phyloP scores from a whole-genome alignment of 2,329 filamentous ascomycete species.

The Hypoxylon sp. region DNA sequence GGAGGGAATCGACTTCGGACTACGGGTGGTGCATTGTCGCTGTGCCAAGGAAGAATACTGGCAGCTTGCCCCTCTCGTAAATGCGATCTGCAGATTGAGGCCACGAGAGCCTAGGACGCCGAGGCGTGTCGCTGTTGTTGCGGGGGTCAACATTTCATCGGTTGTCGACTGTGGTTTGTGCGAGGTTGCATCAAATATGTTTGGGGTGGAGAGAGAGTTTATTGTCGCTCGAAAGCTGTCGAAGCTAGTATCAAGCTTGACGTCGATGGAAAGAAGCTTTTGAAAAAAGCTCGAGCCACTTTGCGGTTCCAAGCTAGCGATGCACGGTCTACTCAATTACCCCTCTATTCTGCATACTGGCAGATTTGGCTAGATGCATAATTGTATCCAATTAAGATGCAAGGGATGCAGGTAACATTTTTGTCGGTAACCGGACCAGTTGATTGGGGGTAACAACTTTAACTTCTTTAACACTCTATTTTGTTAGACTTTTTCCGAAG shows the following conservation, averaged over 20 bases:
- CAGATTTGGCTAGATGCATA: background rate
- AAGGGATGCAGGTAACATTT: no score
- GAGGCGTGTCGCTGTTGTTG: conserved; percentile 41
- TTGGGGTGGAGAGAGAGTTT: conserved; percentile 14
- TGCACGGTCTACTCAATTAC: background rate
- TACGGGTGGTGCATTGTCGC: conserved; percentile 37
- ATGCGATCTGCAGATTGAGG: conserved; percentile 42
- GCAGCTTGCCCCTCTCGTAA: conserved; percentile 40
- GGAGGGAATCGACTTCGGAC: conserved; percentile 32
- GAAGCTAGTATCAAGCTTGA: conserved; percentile 33
- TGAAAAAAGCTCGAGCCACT: conserved; percentile 31
- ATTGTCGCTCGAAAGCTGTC: conserved; percentile 15
- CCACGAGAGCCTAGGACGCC: conserved; percentile 42
- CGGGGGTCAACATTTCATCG: conserved; percentile 43
- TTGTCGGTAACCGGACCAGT: no score
- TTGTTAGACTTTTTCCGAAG: no score
- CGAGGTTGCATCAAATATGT: conserved; percentile 14
- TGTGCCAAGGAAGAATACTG: conserved; percentile 38
- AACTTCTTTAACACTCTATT: no score
- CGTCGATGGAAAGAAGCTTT: conserved; percentile 23
- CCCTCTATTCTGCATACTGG: background rate
- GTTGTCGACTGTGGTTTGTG: conserved; percentile 10
- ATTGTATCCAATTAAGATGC: no score
- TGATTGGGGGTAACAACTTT: no score
- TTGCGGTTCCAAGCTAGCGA: background rate